Percentiles rank a stretch among this genome's conserved stretches.
Conservation (phyloP, 2,329 filamentous ascomycete genomes). For the Proliferodiscus dingleyae region DNA sequence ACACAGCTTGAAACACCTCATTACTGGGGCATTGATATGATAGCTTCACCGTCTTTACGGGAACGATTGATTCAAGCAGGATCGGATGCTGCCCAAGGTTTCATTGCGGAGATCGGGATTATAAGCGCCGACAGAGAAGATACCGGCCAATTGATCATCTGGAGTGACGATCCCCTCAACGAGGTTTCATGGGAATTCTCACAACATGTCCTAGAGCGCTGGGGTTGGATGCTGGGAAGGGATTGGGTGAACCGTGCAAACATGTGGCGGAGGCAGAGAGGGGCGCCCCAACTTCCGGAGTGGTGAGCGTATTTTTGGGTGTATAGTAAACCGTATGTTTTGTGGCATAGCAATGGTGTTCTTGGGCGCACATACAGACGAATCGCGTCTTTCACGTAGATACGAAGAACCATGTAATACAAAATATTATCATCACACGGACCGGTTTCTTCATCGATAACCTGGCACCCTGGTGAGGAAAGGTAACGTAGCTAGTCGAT, state of each 20-base stretch:
- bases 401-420: not conserved
- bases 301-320: conserved; percentile 22
- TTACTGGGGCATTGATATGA: conserved; percentile 38
- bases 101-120: conserved; percentile 35
- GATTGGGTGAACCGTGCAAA: conserved; percentile 38
- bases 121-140: conserved; percentile 34
- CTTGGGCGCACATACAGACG: not conserved
- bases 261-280: conserved; percentile 38
- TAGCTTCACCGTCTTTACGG: conserved; percentile 37
- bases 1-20: conserved; percentile 37
- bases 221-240: conserved; percentile 36
- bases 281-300: conserved; percentile 32
- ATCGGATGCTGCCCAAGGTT: conserved; percentile 33
- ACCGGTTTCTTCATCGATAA: too few species aligned
- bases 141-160: conserved; percentile 37
- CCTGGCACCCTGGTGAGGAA: too few species aligned
- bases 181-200: conserved; percentile 41
- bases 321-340: not conserved
- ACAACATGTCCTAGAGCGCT: conserved; percentile 34
- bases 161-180: conserved; percentile 39
- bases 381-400: not conserved
- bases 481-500: too few species aligned
- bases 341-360: conserved; percentile 1
- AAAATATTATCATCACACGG: not conserved
- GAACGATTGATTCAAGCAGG: conserved; percentile 35